phyloP scores from a whole-genome alignment of 306 rosid genomes.

The Carpinus viminea region DNA sequence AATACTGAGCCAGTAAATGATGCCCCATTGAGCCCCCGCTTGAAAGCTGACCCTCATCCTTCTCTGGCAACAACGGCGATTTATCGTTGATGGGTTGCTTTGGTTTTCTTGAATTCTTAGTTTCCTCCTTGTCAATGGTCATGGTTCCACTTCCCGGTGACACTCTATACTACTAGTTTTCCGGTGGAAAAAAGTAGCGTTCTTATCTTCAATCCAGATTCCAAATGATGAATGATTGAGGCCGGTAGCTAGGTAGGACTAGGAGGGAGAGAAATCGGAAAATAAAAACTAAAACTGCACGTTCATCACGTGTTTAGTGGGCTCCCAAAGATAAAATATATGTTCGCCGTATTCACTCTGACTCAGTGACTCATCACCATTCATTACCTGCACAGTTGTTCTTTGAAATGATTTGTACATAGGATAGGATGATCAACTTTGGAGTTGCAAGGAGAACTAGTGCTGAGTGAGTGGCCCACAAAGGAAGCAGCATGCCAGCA shows the following conservation, averaged over 20 bases:
- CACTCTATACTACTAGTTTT: too few species aligned
- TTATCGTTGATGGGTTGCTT: constrained; percentile 18
- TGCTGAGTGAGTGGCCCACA: too few species aligned
- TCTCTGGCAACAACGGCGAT: constrained; percentile 27
- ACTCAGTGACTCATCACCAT: background rate
- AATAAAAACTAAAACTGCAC: background rate
- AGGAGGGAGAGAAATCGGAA: background rate
- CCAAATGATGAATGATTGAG: background rate
- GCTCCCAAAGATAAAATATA: background rate
- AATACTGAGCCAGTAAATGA: constrained; percentile 55
- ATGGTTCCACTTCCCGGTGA: constrained; percentile 6
- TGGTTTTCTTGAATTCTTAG: constrained; percentile 12
- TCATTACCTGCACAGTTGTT: too few species aligned
- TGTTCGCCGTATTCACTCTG: background rate
- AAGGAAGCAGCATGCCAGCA: too few species aligned
- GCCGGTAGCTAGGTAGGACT: background rate
- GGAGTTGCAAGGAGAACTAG: too few species aligned
- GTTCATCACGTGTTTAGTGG: background rate
- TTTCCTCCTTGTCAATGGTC: constrained; percentile 9
- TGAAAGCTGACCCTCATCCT: constrained; percentile 14
- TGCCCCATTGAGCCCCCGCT: constrained; percentile 28
- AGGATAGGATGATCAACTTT: too few species aligned
- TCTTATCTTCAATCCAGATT: background rate
- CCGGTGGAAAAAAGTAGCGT: too few species aligned
- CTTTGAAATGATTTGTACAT: too few species aligned